Evolutionary conservation across 2,329 filamentous ascomycete genomes (phyloP).

Genomic region (Fusarium buharicum): DNA sequence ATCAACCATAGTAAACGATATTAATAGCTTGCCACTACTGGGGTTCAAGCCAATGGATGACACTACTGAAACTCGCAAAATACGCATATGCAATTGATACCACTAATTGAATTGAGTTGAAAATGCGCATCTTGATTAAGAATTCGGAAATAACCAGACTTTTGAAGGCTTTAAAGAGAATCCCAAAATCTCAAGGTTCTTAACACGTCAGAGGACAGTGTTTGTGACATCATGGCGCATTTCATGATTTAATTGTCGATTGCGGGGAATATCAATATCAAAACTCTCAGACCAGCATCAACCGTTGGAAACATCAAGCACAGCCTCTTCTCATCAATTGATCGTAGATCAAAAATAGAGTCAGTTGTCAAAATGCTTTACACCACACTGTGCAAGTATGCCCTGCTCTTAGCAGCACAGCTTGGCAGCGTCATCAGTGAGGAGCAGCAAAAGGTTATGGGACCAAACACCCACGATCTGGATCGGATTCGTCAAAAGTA

Average conservation of each 20-base stretch:
- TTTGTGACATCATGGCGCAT: slow-evolving; percentile 30
- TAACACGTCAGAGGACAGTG: slow-evolving; percentile 16
- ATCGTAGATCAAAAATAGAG: no score
- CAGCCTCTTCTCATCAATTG: background rate
- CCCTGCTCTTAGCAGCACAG: background rate
- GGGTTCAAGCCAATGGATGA: no score
- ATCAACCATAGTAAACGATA: no score
- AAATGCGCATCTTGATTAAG: no score
- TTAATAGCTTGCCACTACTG: no score
- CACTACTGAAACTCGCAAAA: no score
- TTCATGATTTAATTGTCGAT: background rate
- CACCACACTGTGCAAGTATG: background rate
- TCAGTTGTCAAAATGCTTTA: background rate
- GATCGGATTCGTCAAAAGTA: slow-evolving; percentile 22
- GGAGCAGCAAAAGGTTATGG: background rate
- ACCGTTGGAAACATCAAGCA: no score
- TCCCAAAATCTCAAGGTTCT: no score
- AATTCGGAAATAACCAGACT: no score
- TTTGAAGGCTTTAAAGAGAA: no score
- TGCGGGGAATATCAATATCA: slow-evolving; percentile 14
- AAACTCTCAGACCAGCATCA: background rate
- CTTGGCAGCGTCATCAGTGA: background rate
- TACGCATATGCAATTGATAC: no score
- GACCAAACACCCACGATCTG: background rate
- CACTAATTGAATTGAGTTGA: no score